phyloP scores from a whole-genome alignment of 495 filamentous ascomycete genomes.

The Cercophora sp. region DNA sequence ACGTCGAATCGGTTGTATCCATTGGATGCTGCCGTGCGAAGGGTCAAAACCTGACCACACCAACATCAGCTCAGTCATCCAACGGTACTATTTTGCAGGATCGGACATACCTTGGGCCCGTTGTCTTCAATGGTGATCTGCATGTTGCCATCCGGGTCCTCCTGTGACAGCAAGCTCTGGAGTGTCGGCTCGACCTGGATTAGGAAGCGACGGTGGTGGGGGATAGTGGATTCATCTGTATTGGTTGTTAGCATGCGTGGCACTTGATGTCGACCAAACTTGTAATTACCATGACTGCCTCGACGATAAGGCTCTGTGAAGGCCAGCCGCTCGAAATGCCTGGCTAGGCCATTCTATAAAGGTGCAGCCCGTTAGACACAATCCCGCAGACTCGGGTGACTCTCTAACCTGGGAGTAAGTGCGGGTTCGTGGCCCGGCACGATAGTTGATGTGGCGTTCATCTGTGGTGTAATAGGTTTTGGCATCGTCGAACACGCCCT shows the following conservation, averaged over 20 bases:
- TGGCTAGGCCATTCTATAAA: slow-evolving; percentile 38
- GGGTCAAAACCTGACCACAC: slow-evolving; percentile 61
- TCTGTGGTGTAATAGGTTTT: slow-evolving; percentile 48
- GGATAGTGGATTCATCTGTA: slow-evolving; percentile 44
- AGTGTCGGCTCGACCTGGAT: slow-evolving; percentile 75
- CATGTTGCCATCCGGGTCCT: slow-evolving; percentile 87
- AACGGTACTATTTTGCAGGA: no score
- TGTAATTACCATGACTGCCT: slow-evolving; percentile 50
- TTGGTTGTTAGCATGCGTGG: no score
- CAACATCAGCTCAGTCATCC: no score
- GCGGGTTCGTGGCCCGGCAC: slow-evolving; percentile 39
- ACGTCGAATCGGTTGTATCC: slow-evolving; percentile 82
- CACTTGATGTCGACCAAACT: no score
- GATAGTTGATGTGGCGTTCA: slow-evolving; percentile 38
- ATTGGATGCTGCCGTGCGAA: slow-evolving; percentile 81
- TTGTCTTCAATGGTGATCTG: slow-evolving; percentile 96
- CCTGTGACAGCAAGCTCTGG: slow-evolving; percentile 64
- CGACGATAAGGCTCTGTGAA: slow-evolving; percentile 42
- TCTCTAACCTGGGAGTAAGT: slow-evolving; percentile 44
- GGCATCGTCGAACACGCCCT: slow-evolving; percentile 46
- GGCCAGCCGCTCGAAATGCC: slow-evolving; percentile 41
- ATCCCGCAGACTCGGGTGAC: not conserved
- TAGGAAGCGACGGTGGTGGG: slow-evolving; percentile 63
- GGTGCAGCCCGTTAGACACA: no score
- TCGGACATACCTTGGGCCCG: slow-evolving; percentile 85